A percentile compares a stretch with the other conserved stretches of the same genome.
Evolutionary conservation across 495 filamentous ascomycete species (phyloP).

Genomic region (Astrocystis sublimbata): DNA sequence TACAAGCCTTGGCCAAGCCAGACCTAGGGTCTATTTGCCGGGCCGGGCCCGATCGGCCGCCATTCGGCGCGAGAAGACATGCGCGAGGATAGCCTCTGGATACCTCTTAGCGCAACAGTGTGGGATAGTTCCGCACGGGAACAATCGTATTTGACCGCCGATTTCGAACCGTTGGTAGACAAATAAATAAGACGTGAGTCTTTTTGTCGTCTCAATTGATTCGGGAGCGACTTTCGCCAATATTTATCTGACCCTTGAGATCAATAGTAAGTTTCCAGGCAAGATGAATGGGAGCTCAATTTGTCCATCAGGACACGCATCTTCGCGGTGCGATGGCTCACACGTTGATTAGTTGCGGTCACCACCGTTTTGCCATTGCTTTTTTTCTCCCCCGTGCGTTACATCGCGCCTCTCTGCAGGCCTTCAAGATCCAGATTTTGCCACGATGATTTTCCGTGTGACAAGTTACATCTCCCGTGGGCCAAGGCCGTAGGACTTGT

Average conservation of each 20-base stretch:
- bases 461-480: neutral
- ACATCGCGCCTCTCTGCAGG: neutral
- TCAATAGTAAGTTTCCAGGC: neutral
- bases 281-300: too few species aligned
- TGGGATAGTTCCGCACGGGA: neutral
- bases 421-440: neutral
- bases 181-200: slow-evolving; percentile 16
- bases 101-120: neutral
- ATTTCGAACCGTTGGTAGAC: slow-evolving; percentile 1
- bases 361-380: neutral
- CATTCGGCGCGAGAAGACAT: neutral
- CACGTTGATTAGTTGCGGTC: neutral
- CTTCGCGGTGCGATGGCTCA: neutral
- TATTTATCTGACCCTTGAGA: neutral
- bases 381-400: neutral
- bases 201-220: neutral
- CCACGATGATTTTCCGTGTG: neutral
- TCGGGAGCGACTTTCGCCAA: neutral
- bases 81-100: neutral
- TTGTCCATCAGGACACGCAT: too few species aligned
- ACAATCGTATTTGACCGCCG: neutral
- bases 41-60: neutral
- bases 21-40: neutral
- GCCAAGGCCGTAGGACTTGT: neutral
- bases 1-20: neutral